These are phyloP conservation scores for Globisporangium cystogenes DNA, from an alignment of 352 stramenopile genomes.

Conservation along the genomic window DNA sequence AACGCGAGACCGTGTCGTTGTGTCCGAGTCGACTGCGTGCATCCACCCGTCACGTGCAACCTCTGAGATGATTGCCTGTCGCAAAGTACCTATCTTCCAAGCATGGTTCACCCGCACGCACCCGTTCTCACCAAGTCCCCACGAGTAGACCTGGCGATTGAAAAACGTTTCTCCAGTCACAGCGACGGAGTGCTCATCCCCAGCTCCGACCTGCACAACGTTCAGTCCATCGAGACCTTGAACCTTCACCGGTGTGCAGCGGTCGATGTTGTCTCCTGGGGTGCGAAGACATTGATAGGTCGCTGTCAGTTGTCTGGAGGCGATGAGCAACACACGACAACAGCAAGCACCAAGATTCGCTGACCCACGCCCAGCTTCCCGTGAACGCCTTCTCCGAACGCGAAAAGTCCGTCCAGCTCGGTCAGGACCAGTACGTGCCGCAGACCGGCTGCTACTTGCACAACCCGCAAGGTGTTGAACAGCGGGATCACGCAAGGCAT, in stretches of 20 bases:
- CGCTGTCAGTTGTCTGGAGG: neutral
- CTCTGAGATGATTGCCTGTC: too few species aligned
- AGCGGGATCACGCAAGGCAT: conserved; percentile 41
- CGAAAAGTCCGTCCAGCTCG: conserved; percentile 57
- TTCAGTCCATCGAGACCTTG: conserved; percentile 43
- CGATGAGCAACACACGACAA: neutral
- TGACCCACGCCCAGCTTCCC: conserved; percentile 63
- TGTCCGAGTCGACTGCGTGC: conserved; percentile 54
- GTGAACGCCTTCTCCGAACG: conserved; percentile 56
- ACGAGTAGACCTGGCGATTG: conserved; percentile 79
- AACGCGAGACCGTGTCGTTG: conserved; percentile 37
- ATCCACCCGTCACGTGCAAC: neutral
- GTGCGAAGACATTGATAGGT: neutral
- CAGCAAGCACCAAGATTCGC: neutral
- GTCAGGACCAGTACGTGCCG: conserved; percentile 69
- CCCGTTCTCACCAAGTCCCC: conserved; percentile 61
- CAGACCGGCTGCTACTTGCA: conserved; percentile 43
- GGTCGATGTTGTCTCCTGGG: conserved; percentile 37
- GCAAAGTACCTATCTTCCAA: too few species aligned
- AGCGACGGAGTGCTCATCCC: conserved; percentile 61
- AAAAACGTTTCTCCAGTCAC: conserved; percentile 58
- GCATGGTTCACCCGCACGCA: conserved; percentile 22
- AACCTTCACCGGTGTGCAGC: conserved; percentile 31
- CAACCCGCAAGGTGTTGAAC: conserved; percentile 52
- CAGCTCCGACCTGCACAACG: conserved; percentile 50